These are phyloP conservation scores for Fragilariopsis cylindrus DNA, from an alignment of 108 stramenopile species.

Conservation along the genomic window DNA sequence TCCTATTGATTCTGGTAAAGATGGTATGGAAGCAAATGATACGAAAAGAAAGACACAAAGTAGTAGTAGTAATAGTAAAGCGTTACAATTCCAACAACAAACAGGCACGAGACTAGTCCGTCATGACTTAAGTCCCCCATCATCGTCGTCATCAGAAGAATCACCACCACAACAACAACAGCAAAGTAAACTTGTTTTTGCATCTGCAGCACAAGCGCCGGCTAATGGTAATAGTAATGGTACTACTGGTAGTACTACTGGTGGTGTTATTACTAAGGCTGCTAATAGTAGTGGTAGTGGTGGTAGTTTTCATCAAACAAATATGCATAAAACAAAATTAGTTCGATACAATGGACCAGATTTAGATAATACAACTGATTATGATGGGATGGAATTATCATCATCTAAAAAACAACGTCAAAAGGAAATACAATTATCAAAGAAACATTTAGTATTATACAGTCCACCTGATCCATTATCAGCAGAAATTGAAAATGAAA, in stretches of 20 bases:
- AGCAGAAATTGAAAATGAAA: background rate
- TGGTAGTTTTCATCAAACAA: too few species aligned
- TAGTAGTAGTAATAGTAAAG: too few species aligned
- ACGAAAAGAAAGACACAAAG: background rate
- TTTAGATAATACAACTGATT: background rate
- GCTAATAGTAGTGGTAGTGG: too few species aligned
- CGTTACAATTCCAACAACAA: too few species aligned
- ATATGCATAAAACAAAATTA: background rate
- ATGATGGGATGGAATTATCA: conserved; percentile 2
- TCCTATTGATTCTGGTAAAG: conserved; percentile 14
- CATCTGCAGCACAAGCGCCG: too few species aligned
- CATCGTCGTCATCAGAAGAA: too few species aligned
- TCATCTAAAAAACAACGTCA: background rate
- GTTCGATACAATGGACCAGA: background rate
- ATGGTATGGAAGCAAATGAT: conserved; percentile 3
- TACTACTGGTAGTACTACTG: too few species aligned
- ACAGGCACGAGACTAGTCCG: too few species aligned
- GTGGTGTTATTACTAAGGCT: too few species aligned
- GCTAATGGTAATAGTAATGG: too few species aligned
- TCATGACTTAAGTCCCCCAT: too few species aligned
- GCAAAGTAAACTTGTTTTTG: background rate
- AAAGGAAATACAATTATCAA: background rate
- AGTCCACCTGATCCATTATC: background rate
- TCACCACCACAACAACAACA: background rate
- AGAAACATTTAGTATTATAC: background rate